Evolutionary conservation across 148 eudicot species (phyloP), one percentile per base, ranked within the genome.

Genomic region (Chenopodium suecicum): DNA sequence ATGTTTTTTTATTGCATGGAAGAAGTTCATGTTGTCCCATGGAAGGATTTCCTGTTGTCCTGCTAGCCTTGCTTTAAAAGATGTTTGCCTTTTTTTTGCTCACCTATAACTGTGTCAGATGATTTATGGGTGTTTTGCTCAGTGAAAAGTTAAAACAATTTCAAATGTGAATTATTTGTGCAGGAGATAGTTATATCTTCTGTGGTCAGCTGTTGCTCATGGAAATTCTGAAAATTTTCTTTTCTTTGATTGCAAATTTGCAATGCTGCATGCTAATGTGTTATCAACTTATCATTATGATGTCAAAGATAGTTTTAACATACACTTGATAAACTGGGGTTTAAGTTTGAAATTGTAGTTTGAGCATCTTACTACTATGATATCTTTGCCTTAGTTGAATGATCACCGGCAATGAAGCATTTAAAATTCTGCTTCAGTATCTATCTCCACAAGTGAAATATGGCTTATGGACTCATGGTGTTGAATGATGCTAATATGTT

Each of bases 351-450:
- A 32, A n/a, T 77, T 27, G 52, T 34, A 46, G 27, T 41, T 13
- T 77, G 32, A 56, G 12, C 34, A 56, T 75, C 46, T 75, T 75
- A 46, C 66, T 75, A 17, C 47, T 32, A 47, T 73, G 78, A 56
- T 4, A 4, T 44, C 63, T 25, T 27, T 27, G 34, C 7, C 23
- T 12, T 31, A 75, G 37, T 29, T 54, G 37, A 54, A 34, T 75
- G 63, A 75, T 56, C 44, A 9, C 67, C 4, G 16, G 64, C 6
- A 46, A 11, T 52, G 9, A 20, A 72, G 27, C 75, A 29, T 50
- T 54, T 27, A 4, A 66, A 66, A 20, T 62, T 54, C 65, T 54
- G 65, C 60, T 32, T 34, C 27, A 60, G 25, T 19, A 64, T 12
- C 27, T 77, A 16, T 65, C 8, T 19, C 13, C 47, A 22, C n/a